Evolutionary conservation across 1,284 basidiomycete genomes (phyloP).

Genomic region (Rugosomyces carneus): DNA sequence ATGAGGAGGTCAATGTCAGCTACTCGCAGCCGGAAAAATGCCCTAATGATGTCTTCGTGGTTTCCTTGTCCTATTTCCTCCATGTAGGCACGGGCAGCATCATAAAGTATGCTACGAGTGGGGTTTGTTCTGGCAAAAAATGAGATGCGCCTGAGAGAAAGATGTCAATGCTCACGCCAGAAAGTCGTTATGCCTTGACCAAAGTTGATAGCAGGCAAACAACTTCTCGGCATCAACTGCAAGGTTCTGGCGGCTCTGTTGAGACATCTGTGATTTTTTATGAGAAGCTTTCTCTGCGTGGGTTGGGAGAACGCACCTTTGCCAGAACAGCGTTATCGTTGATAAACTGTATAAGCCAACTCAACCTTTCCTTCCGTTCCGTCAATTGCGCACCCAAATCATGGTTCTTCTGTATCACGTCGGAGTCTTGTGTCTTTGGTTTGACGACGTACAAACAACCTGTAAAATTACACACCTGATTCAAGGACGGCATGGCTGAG

Average conservation of each 20-base stretch:
- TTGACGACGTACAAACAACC: neutral
- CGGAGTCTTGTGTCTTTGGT: conserved; percentile 44
- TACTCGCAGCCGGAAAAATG: conserved; percentile 79
- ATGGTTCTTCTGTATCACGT: conserved; percentile 69
- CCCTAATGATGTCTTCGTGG: conserved; percentile 74
- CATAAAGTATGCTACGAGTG: conserved; percentile 53
- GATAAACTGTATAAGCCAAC: conserved; percentile 83
- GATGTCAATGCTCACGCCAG: conserved; percentile 42
- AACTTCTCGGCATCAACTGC: conserved; percentile 88
- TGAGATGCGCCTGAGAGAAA: neutral
- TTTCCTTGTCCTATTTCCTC: conserved; percentile 43
- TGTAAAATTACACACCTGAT: conserved; percentile 43
- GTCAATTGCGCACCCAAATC: conserved; percentile 80
- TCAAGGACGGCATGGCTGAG: conserved; percentile 71
- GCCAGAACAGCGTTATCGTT: conserved; percentile 75
- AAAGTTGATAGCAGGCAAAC: conserved; percentile 77
- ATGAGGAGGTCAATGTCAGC: conserved; percentile 52
- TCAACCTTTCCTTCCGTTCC: conserved; percentile 70
- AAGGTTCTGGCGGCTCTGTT: conserved; percentile 69
- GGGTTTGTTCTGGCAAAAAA: conserved; percentile 35
- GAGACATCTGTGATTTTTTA: conserved; percentile 58
- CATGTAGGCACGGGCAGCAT: conserved; percentile 65
- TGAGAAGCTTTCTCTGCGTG: conserved; percentile 1
- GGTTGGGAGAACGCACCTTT: conserved; percentile 42
- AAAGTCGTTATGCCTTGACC: conserved; percentile 75